A percentile compares a stretch with the other conserved stretches of the same genome.
Evolutionary conservation across 1,139 yeast species (phyloP).

Genomic region (Saccharomyces hybrid): DNA sequence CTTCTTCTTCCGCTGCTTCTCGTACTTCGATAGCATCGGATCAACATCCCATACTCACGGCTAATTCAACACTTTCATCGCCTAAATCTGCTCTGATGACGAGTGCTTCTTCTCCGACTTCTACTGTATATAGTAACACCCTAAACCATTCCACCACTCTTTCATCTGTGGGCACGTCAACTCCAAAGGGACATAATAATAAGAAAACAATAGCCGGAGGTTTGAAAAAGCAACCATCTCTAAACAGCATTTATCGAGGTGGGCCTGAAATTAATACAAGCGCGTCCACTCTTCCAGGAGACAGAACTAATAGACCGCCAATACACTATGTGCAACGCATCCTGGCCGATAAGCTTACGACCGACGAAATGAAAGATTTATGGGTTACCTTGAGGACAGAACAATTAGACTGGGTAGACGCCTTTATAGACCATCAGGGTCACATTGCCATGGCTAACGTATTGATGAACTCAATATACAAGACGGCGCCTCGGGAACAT

Average conservation of each 20-base stretch:
- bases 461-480: slow-evolving; percentile 36
- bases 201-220: neutral
- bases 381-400: slow-evolving; percentile 92
- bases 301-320: slow-evolving; percentile 41
- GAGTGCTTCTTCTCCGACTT: neutral
- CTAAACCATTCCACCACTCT: neutral
- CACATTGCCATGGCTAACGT: slow-evolving; percentile 72
- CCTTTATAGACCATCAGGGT: slow-evolving; percentile 78
- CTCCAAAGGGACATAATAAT: neutral
- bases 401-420: slow-evolving; percentile 83
- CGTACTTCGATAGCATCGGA: neutral
- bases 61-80: neutral
- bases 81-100: neutral
- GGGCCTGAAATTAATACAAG: slow-evolving; percentile 11
- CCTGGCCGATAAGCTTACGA: slow-evolving; percentile 59
- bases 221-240: slow-evolving; percentile 2
- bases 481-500: slow-evolving; percentile 20
- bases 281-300: slow-evolving; percentile 13
- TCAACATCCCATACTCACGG: neutral
- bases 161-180: neutral
- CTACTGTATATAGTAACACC: neutral
- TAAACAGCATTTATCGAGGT: slow-evolving; percentile 2
- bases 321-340: slow-evolving; percentile 71
- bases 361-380: slow-evolving; percentile 68
- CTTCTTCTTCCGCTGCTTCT: slow-evolving; percentile 9